Evolutionary conservation across 2,329 filamentous ascomycete genomes (phyloP), one percentile per base, ranked within the genome.

Genomic region (Hymenoscyphus salicellus): DNA sequence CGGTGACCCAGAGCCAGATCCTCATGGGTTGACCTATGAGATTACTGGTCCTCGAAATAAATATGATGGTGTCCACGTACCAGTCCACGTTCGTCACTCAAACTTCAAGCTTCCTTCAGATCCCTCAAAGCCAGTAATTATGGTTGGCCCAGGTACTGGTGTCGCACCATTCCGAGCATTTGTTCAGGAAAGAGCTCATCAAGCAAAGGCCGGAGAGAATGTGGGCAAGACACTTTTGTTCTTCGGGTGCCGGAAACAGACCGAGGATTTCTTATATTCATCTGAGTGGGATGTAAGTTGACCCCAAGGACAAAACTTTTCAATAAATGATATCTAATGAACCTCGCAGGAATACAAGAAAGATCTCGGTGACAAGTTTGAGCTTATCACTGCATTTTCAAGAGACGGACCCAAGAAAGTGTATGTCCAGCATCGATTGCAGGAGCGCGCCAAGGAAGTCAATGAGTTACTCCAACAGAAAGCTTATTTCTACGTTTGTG

Each of bases 61-160:
- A 80, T 99, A 98, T 78, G 92, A 97, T 73, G 94, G 94, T 66
- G 89, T 97, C 66, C 93, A 96, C 75, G 89, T 98, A 28, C 95
- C 95, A 2, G 92, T 99, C 16, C 95, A 99, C 76, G 88, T 99
- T 65, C 92, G 95, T 69, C 94, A 97, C 80, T 98, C 95, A 69
- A 99, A 98, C 82, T 99, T 99, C 86, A 98, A 98, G 82, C 86
- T 99, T 33, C 95, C 95, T 8, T 97, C 95, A 17, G 93, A 99
- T 74, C 93, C 95, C 3, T 87, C 90, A 58, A 96, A 96, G 80
- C 95, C 95, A 33, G 83, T 99, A 72, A 96, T 99, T 77, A 93
- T 97, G 88, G 87, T 98, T 72, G 95, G 95, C 28, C 95, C 95
- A 14, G 95, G 95, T 75, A 98, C 95, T 61, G 95, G 95, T 82